These are phyloP conservation scores for Boletales sp. DNA, from an alignment of 768 basidiomycete species.

Conservation along the genomic window DNA sequence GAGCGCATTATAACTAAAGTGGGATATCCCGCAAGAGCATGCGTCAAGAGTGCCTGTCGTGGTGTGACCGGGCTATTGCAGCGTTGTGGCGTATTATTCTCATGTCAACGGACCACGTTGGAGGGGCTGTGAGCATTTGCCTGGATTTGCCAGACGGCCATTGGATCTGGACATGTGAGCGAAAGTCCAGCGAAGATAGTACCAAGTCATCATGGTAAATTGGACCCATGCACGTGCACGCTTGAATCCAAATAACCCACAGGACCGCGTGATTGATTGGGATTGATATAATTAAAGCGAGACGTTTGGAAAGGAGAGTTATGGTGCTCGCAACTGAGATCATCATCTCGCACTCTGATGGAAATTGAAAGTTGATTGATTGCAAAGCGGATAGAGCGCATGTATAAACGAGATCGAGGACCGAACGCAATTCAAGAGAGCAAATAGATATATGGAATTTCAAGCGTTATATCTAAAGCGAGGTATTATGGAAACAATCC, in stretches of 20 bases:
- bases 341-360: neutral
- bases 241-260: conserved; percentile 1
- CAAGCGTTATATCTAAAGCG: conserved; percentile 17
- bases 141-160: conserved; percentile 8
- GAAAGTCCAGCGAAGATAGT: conserved; percentile 11
- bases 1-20: conserved; percentile 13
- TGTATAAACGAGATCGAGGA: conserved; percentile 16
- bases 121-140: conserved; percentile 16
- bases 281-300: conserved; percentile 5
- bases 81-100: conserved; percentile 19
- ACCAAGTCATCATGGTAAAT: conserved; percentile 15
- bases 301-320: neutral
- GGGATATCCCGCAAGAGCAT: conserved; percentile 1
- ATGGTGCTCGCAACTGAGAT: conserved; percentile 1
- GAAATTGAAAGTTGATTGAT: conserved; percentile 15
- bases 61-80: conserved; percentile 8
- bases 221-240: conserved; percentile 14
- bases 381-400: conserved; percentile 14
- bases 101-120: conserved; percentile 21
- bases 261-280: conserved; percentile 19
- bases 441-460: conserved; percentile 15
- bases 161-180: conserved; percentile 12
- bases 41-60: conserved; percentile 13
- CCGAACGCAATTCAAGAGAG: conserved; percentile 5
- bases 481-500: conserved; percentile 17